Percentiles rank a stretch among this genome's conserved stretches.
Evolutionary conservation across 1,284 basidiomycete genomes (phyloP).

Genomic region (Cryptococcus wingfieldii): DNA sequence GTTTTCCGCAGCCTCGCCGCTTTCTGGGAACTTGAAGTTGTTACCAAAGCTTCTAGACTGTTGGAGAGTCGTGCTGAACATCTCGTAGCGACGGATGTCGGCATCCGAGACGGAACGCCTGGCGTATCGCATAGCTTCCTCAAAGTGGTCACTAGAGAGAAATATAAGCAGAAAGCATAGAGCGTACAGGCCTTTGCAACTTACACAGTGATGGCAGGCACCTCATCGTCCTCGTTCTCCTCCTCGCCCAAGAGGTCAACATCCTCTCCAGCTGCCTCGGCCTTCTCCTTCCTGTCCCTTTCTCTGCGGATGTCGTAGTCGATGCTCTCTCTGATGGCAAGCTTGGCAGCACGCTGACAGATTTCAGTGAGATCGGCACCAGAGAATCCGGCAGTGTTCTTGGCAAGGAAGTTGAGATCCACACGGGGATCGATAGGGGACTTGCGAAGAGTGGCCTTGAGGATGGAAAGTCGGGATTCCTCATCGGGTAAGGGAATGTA

Average conservation of each 20-base stretch:
- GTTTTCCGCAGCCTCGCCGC: conserved; percentile 50
- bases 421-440: conserved; percentile 84
- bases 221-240: conserved; percentile 74
- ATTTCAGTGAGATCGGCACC: conserved; percentile 99
- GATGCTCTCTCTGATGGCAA: conserved; percentile 81
- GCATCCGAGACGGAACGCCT: conserved; percentile 88
- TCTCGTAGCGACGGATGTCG: conserved; percentile 68
- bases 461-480: conserved; percentile 81
- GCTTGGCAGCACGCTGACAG: conserved; percentile 94
- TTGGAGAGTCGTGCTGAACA: conserved; percentile 47
- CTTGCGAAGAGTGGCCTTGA: conserved; percentile 86
- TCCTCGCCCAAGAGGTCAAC: conserved; percentile 52
- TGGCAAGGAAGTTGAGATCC: conserved; percentile 81
- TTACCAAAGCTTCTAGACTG: conserved; percentile 46
- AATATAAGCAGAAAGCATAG: not conserved
- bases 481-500: conserved; percentile 95
- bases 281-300: conserved; percentile 76
- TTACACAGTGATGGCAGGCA: conserved; percentile 86
- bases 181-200: conserved; percentile 6
- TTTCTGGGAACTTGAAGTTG: conserved; percentile 74
- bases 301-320: conserved; percentile 81
- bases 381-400: conserved; percentile 95
- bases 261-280: conserved; percentile 71
- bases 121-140: conserved; percentile 65
- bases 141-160: conserved; percentile 72